Conservation (phyloP, 202 grass and related monocot genomes). For the Bolboschoenoplectus hybrid region DNA sequence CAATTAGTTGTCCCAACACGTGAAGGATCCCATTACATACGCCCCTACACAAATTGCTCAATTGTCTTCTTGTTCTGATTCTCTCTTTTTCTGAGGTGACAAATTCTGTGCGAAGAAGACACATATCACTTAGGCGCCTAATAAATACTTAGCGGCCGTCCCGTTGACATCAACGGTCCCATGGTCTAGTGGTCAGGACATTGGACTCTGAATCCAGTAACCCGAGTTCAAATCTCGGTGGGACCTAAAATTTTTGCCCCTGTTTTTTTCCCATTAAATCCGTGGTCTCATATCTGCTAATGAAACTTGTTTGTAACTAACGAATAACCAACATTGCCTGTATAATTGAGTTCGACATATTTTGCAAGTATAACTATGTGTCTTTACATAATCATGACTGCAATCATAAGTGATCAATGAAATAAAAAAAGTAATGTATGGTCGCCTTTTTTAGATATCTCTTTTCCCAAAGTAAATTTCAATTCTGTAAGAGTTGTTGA, state of each 20-base stretch:
- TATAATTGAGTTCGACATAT: background rate
- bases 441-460: no score
- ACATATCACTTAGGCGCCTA: no score
- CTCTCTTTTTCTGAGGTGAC: background rate
- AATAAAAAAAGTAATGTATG: no score
- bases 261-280: no score
- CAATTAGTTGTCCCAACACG: background rate
- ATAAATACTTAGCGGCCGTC: no score
- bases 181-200: conserved; percentile 90
- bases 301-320: no score
- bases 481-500: no score
- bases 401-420: no score
- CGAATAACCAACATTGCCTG: background rate
- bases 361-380: background rate
- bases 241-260: conserved; percentile 38
- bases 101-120: no score
- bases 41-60: background rate
- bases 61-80: conserved; percentile 1
- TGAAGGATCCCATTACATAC: background rate
- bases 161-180: conserved; percentile 35
- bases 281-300: background rate
- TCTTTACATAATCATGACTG: no score
- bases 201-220: conserved; percentile 85
- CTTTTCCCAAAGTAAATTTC: no score
- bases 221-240: conserved; percentile 83